Percentiles rank a stretch among this genome's conserved stretches.
phyloP scores from a whole-genome alignment of 140 eudicot species.

The Flaveria floridana region DNA sequence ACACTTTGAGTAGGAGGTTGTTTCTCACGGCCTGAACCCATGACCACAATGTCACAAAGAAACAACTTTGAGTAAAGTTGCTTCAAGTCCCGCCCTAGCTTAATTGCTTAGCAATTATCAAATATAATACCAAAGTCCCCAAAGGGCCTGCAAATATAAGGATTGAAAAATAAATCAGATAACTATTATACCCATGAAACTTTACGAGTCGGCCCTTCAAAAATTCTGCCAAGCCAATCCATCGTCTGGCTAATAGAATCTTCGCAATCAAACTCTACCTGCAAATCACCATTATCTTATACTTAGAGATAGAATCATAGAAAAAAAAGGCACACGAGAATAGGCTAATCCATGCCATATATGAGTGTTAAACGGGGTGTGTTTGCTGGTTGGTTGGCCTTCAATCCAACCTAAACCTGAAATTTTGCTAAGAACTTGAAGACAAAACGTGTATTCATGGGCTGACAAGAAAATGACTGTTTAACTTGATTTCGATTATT shows the following conservation, averaged over 20 bases:
- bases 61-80: too few relatives aligned
- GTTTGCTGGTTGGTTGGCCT: background rate
- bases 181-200: constrained; percentile 47
- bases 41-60: too few relatives aligned
- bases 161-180: background rate
- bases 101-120: background rate
- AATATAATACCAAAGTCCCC: constrained; percentile 1
- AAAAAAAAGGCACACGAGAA: background rate
- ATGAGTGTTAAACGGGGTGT: background rate
- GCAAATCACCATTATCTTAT: background rate
- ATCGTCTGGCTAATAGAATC: constrained; percentile 33
- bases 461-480: background rate
- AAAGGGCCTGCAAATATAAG: constrained; percentile 6
- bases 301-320: background rate
- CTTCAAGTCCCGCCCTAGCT: background rate
- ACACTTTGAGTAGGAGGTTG: too few relatives aligned
- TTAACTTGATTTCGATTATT: background rate
- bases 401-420: background rate
- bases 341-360: background rate
- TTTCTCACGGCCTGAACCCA: too few relatives aligned
- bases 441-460: background rate
- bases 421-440: background rate
- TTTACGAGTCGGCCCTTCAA: constrained; percentile 52
- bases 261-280: constrained; percentile 29
- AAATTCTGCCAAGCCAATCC: constrained; percentile 75